These are phyloP conservation scores for Thermothelomyces thermophilus DNA, from an alignment of 2,329 filamentous ascomycete species.

Conservation along the genomic window DNA sequence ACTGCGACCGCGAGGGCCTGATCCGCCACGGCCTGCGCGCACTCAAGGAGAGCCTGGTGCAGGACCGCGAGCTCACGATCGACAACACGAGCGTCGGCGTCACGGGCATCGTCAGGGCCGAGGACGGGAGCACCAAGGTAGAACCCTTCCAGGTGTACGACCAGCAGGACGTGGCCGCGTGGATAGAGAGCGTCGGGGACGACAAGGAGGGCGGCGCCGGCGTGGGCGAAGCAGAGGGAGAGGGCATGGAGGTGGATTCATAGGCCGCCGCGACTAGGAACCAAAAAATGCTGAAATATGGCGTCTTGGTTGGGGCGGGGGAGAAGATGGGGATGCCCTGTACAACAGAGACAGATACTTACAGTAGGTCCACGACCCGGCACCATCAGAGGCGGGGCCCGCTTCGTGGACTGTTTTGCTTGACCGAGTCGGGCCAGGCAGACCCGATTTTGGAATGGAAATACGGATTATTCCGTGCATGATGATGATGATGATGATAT, in stretches of 20 bases:
- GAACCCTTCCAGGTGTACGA: constrained; percentile 90
- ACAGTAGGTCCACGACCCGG: too few relatives aligned
- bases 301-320: too few relatives aligned
- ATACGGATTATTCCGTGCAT: background rate
- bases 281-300: too few relatives aligned
- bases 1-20: constrained; percentile 72
- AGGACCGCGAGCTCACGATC: constrained; percentile 95
- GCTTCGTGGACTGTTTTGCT: too few relatives aligned
- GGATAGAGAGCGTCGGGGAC: constrained; percentile 68
- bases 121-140: constrained; percentile 47
- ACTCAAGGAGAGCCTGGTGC: constrained; percentile 88
- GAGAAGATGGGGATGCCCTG: too few relatives aligned
- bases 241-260: constrained; percentile 32
- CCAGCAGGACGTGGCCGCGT: constrained; percentile 75
- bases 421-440: background rate
- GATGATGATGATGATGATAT: too few relatives aligned
- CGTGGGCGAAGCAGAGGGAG: constrained; percentile 32
- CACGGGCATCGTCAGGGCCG: constrained; percentile 54
- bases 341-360: too few relatives aligned
- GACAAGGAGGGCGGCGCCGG: constrained; percentile 42
- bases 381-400: too few relatives aligned
- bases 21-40: constrained; percentile 85
- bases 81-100: constrained; percentile 94
- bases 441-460: too few relatives aligned
- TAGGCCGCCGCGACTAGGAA: too few relatives aligned